Evolutionary conservation across 2,329 filamentous ascomycete genomes (phyloP), one percentile per base, ranked within the genome.

Genomic region (Botrytis aclada): DNA sequence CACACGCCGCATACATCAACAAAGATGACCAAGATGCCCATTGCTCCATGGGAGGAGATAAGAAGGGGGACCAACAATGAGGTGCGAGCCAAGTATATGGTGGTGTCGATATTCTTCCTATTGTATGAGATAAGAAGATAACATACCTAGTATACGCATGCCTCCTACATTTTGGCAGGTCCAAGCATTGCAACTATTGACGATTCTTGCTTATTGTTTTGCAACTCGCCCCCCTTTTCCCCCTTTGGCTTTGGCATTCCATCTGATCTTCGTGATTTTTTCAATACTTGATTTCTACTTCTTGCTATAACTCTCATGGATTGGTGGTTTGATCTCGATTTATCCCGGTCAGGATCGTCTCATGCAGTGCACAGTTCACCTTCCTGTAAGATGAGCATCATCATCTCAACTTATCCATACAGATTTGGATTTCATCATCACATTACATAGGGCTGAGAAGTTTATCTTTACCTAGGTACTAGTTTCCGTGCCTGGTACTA

Each of bases 301-400:
- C 9, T 10, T 32, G 3, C 18, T 41, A 20, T 25, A 4, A 22
- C 37, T 32, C 22, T 41, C n/a, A 20, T 14, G 39, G 32, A 39
- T 54, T 51, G 22, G 18, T 64, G 39, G 2, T 8, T 32, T 43
- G 14, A 60, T 60, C 56, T 45, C n/a, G 25, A 66, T 37, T 37
- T 56, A 63, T 63, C 56, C 32, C 25, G 16, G 25, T 39, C 45
- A 54, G 32, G 45, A 67, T 54, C 34, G 18, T 37, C 47, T 67
- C 25, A 67, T 67, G 64, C 64, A 67, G 63, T 66, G 63, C 63
- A 66, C 65, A 69, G 47, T 69, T 58, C 65, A 69, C 51, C 64
- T n/a, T 56, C 45, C 65, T 69, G 51, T 67, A 39, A 41, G 64
- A 67, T 29, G 64, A 41, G 34, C 45, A 54, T 67, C 64, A 43